phyloP scores from a whole-genome alignment of 257 asterid species.

The Osmanthus fragrans region DNA sequence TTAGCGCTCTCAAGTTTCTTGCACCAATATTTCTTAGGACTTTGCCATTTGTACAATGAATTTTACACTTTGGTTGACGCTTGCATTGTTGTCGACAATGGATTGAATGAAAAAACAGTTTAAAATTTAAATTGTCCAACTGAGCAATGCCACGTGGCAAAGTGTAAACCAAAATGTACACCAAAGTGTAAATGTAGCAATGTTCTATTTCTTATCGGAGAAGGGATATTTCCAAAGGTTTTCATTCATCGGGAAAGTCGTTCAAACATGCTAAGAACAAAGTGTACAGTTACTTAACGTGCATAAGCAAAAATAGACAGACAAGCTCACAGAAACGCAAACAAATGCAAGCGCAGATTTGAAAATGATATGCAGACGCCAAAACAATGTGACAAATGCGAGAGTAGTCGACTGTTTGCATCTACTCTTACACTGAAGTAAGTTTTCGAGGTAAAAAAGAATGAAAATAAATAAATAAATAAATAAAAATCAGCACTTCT shows the following conservation, averaged over 20 bases:
- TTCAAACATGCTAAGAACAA: neutral
- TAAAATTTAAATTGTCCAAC: no score
- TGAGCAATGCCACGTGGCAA: no score
- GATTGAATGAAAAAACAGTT: no score
- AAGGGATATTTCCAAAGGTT: neutral
- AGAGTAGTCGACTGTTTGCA: neutral
- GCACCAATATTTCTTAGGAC: neutral
- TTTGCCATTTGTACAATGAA: no score
- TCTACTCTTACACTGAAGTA: neutral
- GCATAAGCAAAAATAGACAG: neutral
- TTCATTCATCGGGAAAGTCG: neutral
- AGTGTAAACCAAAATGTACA: no score
- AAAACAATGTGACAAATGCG: neutral
- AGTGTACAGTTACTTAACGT: neutral
- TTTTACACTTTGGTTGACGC: no score
- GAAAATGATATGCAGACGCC: neutral
- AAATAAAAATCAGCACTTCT: neutral
- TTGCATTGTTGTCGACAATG: no score
- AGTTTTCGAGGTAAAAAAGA: neutral
- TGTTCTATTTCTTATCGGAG: neutral
- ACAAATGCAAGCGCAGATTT: neutral
- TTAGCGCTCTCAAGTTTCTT: neutral
- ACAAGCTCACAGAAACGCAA: neutral
- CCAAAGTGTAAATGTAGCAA: no score
- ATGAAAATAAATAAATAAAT: no score